Evolutionary conservation across 1,284 basidiomycete species (phyloP), one percentile per base, ranked within the genome.

Genomic region (Trichosporon coremiiforme): DNA sequence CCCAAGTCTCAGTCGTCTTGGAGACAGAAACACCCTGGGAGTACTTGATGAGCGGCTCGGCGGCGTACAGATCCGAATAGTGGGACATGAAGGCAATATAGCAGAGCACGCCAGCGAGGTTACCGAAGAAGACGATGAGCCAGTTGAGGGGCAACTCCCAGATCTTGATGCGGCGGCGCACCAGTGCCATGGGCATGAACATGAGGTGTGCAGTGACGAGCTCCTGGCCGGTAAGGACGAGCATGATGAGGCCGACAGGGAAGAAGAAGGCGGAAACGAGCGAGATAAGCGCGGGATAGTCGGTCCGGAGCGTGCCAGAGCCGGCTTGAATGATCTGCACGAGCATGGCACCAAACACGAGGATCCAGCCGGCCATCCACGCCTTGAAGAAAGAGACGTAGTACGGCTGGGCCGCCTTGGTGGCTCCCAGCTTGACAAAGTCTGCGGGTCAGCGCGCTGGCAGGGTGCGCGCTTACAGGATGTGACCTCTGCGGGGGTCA

Each of bases 51-150:
- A 41, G 15, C 10, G 76, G 55, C 2, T 70, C 71, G 15, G 73
- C 68, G 41, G 36, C 68, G 70, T 75, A 74, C 4, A 75, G 70
- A 4, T 70, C 68, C 8, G 75, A 73, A 66, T 71, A 79, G 68
- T 77, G 73, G 0, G 67, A 75, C 74, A 83, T 76, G 33, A 35
- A 35, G 0, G 75, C 80, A n/a, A 78, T 76, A 69, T 74, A 82
- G 41, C 78, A 74, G 15, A 84, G 73, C 0, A 77, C 74, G 13
- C 82, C 82, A 31, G 77, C 73, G 29, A 84, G 76, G 70, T 83
- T 84, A 4, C 80, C 82, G 65, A 81, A 72, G 70, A 84, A 82
- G 53, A 79, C 79, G 63, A 83, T 77, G 25, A 78, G 31, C 81
- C 81, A 83, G 65, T 80, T 78, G 62, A 78, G 33, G 33, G 33